These are phyloP conservation scores for Tuber magnatum DNA, from an alignment of 495 filamentous ascomycete species.

Conservation along the genomic window DNA sequence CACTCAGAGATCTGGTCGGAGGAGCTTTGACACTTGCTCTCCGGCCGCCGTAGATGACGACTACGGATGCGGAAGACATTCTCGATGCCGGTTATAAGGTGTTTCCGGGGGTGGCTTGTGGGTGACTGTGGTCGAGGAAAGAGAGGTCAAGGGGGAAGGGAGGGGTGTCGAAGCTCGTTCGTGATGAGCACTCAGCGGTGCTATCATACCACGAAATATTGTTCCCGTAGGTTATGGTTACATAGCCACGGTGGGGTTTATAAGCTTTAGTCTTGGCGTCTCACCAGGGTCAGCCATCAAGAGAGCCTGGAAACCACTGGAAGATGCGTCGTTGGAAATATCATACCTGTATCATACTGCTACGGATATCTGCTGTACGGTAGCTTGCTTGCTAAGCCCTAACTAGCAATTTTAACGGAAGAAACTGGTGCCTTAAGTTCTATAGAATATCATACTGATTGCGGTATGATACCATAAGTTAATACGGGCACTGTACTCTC, in stretches of 20 bases:
- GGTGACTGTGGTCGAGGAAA: not conserved
- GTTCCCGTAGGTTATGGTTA: not conserved
- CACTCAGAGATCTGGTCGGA: constrained; percentile 68
- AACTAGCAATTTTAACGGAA: not conserved
- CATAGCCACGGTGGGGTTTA: not conserved
- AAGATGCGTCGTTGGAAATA: not conserved
- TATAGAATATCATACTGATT: too few relatives aligned
- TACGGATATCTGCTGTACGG: not conserved
- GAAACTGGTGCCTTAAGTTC: not conserved
- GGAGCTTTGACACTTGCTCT: constrained; percentile 73
- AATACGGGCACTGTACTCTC: too few relatives aligned
- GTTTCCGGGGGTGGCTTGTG: not conserved
- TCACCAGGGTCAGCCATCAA: not conserved
- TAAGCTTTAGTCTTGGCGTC: not conserved
- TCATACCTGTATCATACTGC: not conserved
- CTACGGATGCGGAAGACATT: constrained; percentile 77
- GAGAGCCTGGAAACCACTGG: not conserved
- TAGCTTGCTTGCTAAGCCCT: not conserved
- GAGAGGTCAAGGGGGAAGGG: not conserved
- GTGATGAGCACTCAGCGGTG: not conserved
- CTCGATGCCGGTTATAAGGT: constrained; percentile 17
- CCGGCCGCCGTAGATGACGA: constrained; percentile 71
- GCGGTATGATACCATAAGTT: too few relatives aligned
- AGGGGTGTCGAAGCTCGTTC: not conserved
- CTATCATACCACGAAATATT: not conserved